Conservation (phyloP, 2,329 filamentous ascomycete species). For the Penicillium sp. region DNA sequence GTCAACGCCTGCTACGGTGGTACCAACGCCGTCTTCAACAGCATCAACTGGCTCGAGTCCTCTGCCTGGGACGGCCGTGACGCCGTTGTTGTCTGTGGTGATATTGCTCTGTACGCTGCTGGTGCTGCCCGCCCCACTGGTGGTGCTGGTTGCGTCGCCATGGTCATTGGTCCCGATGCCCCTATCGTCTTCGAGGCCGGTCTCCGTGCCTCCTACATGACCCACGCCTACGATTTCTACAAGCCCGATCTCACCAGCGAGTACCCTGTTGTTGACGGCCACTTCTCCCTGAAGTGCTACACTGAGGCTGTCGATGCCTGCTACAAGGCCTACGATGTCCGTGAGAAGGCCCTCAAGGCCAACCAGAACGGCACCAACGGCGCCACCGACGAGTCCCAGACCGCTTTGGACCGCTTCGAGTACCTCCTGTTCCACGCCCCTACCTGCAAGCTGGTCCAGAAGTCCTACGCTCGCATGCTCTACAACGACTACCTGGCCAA, state of each 20-base stretch:
- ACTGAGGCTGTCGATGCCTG: conserved; percentile 75
- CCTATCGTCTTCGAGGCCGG: conserved; percentile 76
- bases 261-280: conserved; percentile 82
- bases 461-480: conserved; percentile 78
- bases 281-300: conserved; percentile 81
- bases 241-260: conserved; percentile 86
- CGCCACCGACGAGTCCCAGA: conserved; percentile 52
- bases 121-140: conserved; percentile 78
- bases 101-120: conserved; percentile 85
- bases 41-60: conserved; percentile 81
- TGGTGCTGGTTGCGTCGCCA: conserved; percentile 75
- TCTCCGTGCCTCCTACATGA: conserved; percentile 76
- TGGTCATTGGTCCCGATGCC: conserved; percentile 76
- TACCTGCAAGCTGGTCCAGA: conserved; percentile 83
- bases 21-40: conserved; percentile 82
- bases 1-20: conserved; percentile 86
- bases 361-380: conserved; percentile 53
- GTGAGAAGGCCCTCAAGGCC: conserved; percentile 62
- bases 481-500: conserved; percentile 83
- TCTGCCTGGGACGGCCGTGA: conserved; percentile 84
- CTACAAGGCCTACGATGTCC: conserved; percentile 77
- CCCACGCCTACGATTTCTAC: conserved; percentile 87
- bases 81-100: conserved; percentile 75
- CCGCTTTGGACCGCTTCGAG: conserved; percentile 76
- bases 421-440: conserved; percentile 81